These are phyloP conservation scores for Zymoseptoria crescenta DNA, from an alignment of 2,329 filamentous ascomycete genomes.

Conservation along the genomic window DNA sequence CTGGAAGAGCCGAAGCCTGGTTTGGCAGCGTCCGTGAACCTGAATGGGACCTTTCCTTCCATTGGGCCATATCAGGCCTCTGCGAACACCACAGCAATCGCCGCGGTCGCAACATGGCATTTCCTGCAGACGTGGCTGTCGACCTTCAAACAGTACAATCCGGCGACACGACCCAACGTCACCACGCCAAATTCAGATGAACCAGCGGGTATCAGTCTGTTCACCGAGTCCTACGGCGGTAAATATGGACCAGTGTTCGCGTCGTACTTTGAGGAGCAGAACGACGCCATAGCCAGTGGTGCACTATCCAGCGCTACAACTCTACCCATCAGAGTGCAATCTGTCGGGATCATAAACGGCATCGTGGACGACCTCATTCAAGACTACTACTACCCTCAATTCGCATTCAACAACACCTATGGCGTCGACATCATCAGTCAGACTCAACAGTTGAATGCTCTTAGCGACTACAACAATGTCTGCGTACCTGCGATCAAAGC, in stretches of 20 bases:
- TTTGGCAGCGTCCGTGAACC: slow-evolving; percentile 33
- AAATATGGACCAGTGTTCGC: slow-evolving; percentile 59
- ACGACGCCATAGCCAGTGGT: slow-evolving; percentile 43
- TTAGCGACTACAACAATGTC: slow-evolving; percentile 40
- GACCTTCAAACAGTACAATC: slow-evolving; percentile 31
- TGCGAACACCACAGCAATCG: slow-evolving; percentile 48
- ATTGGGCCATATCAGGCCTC: slow-evolving; percentile 9
- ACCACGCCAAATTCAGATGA: slow-evolving; percentile 37
- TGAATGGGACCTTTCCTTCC: slow-evolving; percentile 27
- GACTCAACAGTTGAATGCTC: slow-evolving; percentile 51
- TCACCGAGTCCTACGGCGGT: slow-evolving; percentile 42
- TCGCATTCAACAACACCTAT: slow-evolving; percentile 48
- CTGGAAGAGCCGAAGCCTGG: slow-evolving; percentile 1
- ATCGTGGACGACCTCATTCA: slow-evolving; percentile 43
- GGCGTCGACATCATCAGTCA: slow-evolving; percentile 49
- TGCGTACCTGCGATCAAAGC: slow-evolving; percentile 42
- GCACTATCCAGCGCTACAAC: neutral
- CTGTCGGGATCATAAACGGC: slow-evolving; percentile 34
- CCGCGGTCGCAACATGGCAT: slow-evolving; percentile 49
- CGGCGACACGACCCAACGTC: slow-evolving; percentile 40
- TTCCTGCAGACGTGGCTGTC: slow-evolving; percentile 49
- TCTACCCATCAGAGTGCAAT: neutral
- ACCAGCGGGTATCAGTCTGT: slow-evolving; percentile 22
- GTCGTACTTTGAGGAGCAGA: slow-evolving; percentile 50
- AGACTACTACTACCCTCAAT: slow-evolving; percentile 41